phyloP scores from a whole-genome alignment of 345 rosid species.

The Abelmoschus esculentus region DNA sequence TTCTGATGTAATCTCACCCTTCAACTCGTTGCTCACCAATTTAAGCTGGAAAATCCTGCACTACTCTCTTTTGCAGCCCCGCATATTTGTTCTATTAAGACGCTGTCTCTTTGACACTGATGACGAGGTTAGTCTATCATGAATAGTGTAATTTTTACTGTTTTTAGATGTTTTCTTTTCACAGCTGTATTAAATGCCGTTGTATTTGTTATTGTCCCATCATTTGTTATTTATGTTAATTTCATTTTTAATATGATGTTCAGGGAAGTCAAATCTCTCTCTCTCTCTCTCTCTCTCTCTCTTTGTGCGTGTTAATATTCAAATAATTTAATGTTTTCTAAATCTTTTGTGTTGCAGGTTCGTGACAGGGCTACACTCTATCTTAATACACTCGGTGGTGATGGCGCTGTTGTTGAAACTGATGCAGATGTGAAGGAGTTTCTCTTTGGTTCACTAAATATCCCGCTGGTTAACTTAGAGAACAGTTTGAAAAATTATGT shows the following conservation, averaged over 20 bases:
- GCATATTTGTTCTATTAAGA: constrained; percentile 70
- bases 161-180: background rate
- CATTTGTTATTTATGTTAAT: background rate
- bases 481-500: constrained; percentile 85
- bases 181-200: background rate
- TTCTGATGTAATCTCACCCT: background rate
- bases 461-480: constrained; percentile 82
- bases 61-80: constrained; percentile 48
- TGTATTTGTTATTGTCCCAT: background rate
- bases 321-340: background rate
- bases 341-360: constrained; percentile 40
- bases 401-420: constrained; percentile 55
- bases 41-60: background rate
- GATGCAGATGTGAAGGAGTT: constrained; percentile 54
- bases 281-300: background rate
- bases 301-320: background rate
- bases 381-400: constrained; percentile 68
- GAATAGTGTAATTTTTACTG: background rate
- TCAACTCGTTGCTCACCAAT: background rate
- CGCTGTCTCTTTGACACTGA: constrained; percentile 92
- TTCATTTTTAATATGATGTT: background rate
- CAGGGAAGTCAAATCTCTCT: background rate
- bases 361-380: constrained; percentile 96
- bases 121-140: constrained; percentile 67
- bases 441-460: constrained; percentile 75